Evolutionary conservation across 495 filamentous ascomycete genomes (phyloP).

Genomic region (Friedmanniomyces simplex): DNA sequence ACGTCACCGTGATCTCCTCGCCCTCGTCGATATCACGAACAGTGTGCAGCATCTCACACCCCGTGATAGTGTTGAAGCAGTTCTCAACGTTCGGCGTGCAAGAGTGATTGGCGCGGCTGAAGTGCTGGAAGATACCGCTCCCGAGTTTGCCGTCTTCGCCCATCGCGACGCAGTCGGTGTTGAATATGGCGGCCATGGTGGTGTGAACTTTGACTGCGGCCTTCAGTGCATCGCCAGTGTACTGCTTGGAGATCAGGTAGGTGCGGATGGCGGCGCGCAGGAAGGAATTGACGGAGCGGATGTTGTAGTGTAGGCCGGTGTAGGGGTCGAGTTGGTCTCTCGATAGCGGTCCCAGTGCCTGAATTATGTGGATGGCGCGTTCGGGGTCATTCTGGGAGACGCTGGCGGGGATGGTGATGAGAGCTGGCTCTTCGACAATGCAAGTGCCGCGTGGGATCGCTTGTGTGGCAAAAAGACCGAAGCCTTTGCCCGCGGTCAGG

Average conservation of each 20-base stretch:
- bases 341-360: slow-evolving; percentile 19
- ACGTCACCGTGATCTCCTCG: slow-evolving; percentile 26
- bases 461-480: slow-evolving; percentile 8
- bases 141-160: slow-evolving; percentile 13
- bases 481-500: slow-evolving; percentile 6
- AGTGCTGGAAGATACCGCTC: slow-evolving; percentile 20
- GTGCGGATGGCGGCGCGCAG: slow-evolving; percentile 15
- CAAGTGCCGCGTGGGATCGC: slow-evolving; percentile 26
- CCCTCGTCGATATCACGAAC: slow-evolving; percentile 22
- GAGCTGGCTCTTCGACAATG: slow-evolving; percentile 57
- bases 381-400: slow-evolving; percentile 40
- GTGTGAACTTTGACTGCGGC: slow-evolving; percentile 15
- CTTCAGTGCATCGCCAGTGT: slow-evolving; percentile 15
- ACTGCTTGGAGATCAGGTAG: not conserved
- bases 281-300: slow-evolving; percentile 14
- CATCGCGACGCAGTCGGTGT: slow-evolving; percentile 23
- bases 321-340: slow-evolving; percentile 13
- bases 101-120: slow-evolving; percentile 27
- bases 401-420: slow-evolving; percentile 42
- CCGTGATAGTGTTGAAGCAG: slow-evolving; percentile 22
- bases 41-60: slow-evolving; percentile 20
- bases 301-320: slow-evolving; percentile 18
- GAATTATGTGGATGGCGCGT: slow-evolving; percentile 17
- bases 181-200: slow-evolving; percentile 23
- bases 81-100: slow-evolving; percentile 29